These are phyloP conservation scores for Cutaneotrichosporon sp. DNA, from an alignment of 1,284 basidiomycete species.

Conservation along the genomic window DNA sequence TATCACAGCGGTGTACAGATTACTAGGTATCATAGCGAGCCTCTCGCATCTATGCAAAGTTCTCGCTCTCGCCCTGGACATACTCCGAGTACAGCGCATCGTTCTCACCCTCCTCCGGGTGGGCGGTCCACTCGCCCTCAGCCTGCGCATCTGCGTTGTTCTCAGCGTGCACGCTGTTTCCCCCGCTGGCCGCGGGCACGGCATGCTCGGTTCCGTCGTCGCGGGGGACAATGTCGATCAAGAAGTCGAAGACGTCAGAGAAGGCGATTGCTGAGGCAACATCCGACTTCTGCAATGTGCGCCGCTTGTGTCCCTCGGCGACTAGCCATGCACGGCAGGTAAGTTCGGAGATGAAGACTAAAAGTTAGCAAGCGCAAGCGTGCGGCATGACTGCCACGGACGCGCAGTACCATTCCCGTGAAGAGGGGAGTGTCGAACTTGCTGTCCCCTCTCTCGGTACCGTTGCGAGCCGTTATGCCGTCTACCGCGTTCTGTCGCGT, in stretches of 20 bases:
- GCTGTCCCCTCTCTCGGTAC: too few species aligned
- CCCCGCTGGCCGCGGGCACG: background rate
- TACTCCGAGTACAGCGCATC: constrained; percentile 21
- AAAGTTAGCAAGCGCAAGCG: background rate
- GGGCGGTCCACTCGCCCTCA: constrained; percentile 3
- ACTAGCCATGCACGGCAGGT: constrained; percentile 90
- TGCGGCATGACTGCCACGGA: too few species aligned
- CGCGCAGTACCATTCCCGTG: background rate
- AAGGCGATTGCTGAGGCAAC: constrained; percentile 83
- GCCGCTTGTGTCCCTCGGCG: constrained; percentile 85
- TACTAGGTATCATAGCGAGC: background rate
- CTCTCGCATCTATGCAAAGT: constrained; percentile 7
- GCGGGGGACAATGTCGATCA: constrained; percentile 85
- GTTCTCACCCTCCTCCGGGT: constrained; percentile 10
- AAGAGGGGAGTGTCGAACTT: too few species aligned
- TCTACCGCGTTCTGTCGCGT: too few species aligned
- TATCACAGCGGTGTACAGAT: too few species aligned
- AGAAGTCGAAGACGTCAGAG: constrained; percentile 70
- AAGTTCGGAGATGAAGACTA: constrained; percentile 91
- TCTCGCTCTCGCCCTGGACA: constrained; percentile 18
- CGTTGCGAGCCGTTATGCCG: too few species aligned
- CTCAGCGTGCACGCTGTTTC: constrained; percentile 1
- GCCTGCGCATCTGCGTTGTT: background rate
- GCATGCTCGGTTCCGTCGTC: constrained; percentile 36
- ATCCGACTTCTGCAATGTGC: constrained; percentile 82